A percentile compares a stretch with the other conserved stretches of the same genome.
These are phyloP conservation scores for Dovyalis caffra DNA, from an alignment of 345 rosid genomes.

Conservation along the genomic window DNA sequence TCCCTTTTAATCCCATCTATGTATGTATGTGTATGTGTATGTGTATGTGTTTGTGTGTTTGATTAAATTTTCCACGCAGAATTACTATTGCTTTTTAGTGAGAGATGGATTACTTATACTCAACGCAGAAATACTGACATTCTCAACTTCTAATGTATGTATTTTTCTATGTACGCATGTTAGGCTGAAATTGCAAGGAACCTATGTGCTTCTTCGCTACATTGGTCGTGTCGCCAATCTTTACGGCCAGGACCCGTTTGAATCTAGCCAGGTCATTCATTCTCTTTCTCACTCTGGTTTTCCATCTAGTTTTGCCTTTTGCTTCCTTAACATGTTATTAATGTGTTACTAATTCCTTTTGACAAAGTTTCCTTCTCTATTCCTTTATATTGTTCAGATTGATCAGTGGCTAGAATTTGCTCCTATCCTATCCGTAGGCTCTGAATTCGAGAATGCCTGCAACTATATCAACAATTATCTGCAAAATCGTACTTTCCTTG, in stretches of 20 bases:
- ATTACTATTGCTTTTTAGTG: no score
- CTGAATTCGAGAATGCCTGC: slow-evolving; percentile 85
- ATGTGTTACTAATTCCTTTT: not conserved
- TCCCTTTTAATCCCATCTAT: no score
- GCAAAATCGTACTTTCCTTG: slow-evolving; percentile 57
- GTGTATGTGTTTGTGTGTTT: no score
- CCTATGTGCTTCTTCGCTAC: slow-evolving; percentile 55
- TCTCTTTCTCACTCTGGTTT: not conserved
- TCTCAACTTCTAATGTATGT: not conserved
- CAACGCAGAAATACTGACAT: not conserved
- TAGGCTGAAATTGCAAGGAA: slow-evolving; percentile 59
- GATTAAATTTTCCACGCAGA: no score
- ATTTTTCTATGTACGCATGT: not conserved
- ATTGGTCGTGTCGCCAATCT: slow-evolving; percentile 56
- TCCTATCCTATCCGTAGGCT: slow-evolving; percentile 59
- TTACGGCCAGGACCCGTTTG: slow-evolving; percentile 46
- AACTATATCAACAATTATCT: slow-evolving; percentile 50
- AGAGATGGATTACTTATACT: no score
- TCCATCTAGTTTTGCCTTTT: not conserved
- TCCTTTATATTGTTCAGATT: slow-evolving; percentile 40
- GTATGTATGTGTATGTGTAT: no score
- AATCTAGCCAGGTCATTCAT: slow-evolving; percentile 57
- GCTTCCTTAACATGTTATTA: not conserved
- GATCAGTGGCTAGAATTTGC: slow-evolving; percentile 86
- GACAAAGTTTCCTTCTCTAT: not conserved